Evolutionary conservation across 2,329 filamentous ascomycete genomes (phyloP), one percentile per base, ranked within the genome.

Genomic region (Penicillium sp.): DNA sequence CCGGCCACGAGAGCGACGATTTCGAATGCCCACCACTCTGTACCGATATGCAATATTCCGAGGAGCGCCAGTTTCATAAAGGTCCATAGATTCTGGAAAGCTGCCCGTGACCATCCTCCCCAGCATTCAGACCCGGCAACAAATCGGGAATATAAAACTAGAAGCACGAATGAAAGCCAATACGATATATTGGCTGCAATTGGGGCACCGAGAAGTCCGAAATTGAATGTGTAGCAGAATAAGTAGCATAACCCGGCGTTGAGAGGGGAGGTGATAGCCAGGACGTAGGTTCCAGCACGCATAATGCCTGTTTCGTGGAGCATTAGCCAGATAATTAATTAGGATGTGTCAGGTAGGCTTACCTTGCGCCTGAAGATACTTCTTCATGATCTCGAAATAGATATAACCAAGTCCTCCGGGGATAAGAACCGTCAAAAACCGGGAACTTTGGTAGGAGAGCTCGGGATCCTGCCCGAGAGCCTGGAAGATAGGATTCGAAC

Each of bases 21-120:
- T 72, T 95, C 91, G 62, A 96, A 96, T 0, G 91, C 91, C 91
- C 91, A 95, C 91, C 90, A 96, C 72, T 96, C 91, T 0, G 90
- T 94, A 3, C 90, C 91, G 4, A 96, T 89, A 58, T 95, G 91
- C 3, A 95, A 74, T 34, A 95, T 79, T 0, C 91, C 91, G 0
- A 95, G 77, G 12, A 88, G 71, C 0, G 91, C 89, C 3, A 96
- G 83, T 8, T 85, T 84, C 1, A 88, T 80, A 67, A 96, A 96
- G 0, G 85, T 84, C 13, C 81, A 74, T 13, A 89, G 77, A 62
- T 92, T 88, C 1, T 81, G 76, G n/a, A 89, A 67, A 2, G 86
- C 87, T 41, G 80, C 80, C 3, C 79, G 78, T 6, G 83, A 83
- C 69, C 85, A 85, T 0, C 91, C 91, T 39, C 87, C 88, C 91